Base-by-base conservation (phyloP, 2,329 filamentous ascomycete species). In the Harringtonia aguacate region DNA sequence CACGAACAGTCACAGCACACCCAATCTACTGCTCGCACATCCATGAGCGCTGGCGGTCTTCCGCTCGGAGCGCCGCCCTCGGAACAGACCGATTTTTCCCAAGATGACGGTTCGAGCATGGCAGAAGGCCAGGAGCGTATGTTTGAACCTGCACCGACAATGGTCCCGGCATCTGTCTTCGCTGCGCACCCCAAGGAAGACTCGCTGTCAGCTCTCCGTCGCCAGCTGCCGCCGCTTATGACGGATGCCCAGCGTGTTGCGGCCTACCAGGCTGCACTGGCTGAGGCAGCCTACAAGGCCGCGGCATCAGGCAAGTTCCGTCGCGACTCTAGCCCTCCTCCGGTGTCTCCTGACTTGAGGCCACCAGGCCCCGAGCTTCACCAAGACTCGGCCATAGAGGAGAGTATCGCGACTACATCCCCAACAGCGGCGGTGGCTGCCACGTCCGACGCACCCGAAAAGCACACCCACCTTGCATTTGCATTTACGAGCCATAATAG, bases 211-310 rank as follows among this genome's bases (percentile, higher is more conserved):
- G 44, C 45, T 2, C 36, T 48, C 3, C 44, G 42, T 7, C 44
- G 44, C 4, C 47, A 49, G 27, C 41, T 46, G 18, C 47, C 46
- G 17, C 43, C 46, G 1, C 47, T 50, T 17, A 14, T 51, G 39
- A 50, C 52, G 1, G 50, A 50, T 8, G 47, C 49, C 13, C 50
- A 53, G 17, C 50, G 50, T 4, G 48, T 53, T 5, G 63, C 67
- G 45, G 78, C 79, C 35, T 90, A 95, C 55, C 88, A 95, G 57
- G 83, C 83, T 42, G 87, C 88, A 1, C 70, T 97, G 5, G 87
- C 86, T 2, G 81, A 84, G 38, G 90, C 88, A 8, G 84, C 87
- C 10, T 81, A 83, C 48, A 73, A 82, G 56, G 87, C 88, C 7
- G 83, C 79, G 20, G 78, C 78, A 1, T 81, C 81, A 31, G 86